Evolutionary conservation across 2,329 filamentous ascomycete species (phyloP).

Genomic region (Aspergillus calidoustus): DNA sequence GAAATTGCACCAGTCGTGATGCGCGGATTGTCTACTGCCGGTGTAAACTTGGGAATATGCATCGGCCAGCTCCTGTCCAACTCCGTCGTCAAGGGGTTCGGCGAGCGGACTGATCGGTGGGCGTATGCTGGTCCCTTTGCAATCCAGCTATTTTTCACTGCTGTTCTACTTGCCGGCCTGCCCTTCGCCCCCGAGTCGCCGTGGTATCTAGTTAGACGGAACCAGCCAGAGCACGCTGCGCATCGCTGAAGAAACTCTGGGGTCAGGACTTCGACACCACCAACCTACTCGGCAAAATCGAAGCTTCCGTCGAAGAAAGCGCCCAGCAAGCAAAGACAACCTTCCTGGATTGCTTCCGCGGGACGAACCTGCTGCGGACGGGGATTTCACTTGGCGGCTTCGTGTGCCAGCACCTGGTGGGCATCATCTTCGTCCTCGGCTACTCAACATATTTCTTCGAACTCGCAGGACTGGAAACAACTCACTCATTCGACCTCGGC

Average conservation of each 20-base stretch:
- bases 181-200: background rate
- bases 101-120: background rate
- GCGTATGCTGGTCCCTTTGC: background rate
- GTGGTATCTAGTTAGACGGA: background rate
- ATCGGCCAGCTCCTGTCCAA: slow-evolving; percentile 1
- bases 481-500: background rate
- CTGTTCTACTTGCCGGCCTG: background rate
- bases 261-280: background rate
- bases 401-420: background rate
- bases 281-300: background rate
- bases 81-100: background rate
- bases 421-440: slow-evolving; percentile 1
- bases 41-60: background rate
- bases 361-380: background rate
- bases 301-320: background rate
- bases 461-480: background rate
- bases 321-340: background rate
- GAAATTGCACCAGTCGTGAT: background rate
- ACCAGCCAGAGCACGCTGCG: background rate
- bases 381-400: background rate
- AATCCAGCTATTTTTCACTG: background rate
- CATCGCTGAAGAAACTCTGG: background rate
- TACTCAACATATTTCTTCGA: slow-evolving; percentile 3
- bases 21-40: background rate
- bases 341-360: background rate